These are phyloP conservation scores for Penicillium coprophilum DNA, from an alignment of 495 filamentous ascomycete species.

Conservation along the genomic window DNA sequence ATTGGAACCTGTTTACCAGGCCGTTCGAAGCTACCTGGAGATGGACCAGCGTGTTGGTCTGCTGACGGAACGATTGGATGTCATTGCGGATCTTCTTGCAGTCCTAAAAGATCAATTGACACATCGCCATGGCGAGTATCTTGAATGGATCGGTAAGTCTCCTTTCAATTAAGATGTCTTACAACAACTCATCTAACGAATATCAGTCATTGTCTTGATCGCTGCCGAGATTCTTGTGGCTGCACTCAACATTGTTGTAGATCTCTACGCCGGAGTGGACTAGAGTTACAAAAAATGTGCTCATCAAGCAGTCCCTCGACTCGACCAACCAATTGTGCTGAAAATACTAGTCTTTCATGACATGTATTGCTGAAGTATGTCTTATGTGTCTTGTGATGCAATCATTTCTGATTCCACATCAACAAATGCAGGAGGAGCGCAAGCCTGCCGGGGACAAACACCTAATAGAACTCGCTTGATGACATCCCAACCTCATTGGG, in stretches of 20 bases:
- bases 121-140: slow-evolving; percentile 91
- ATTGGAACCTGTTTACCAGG: slow-evolving; percentile 91
- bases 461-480: not conserved
- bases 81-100: slow-evolving; percentile 90
- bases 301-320: slow-evolving; percentile 77
- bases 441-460: not conserved
- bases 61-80: slow-evolving; percentile 84
- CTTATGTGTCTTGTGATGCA: not conserved
- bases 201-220: slow-evolving; percentile 85
- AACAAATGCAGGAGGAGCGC: not conserved
- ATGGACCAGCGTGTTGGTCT: slow-evolving; percentile 95
- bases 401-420: not conserved
- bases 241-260: slow-evolving; percentile 91
- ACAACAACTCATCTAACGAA: slow-evolving; percentile 12
- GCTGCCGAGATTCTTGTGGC: slow-evolving; percentile 95
- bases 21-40: slow-evolving; percentile 91
- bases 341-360: not conserved
- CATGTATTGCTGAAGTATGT: not conserved
- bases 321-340: not conserved
- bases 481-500: not conserved
- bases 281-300: slow-evolving; percentile 73
- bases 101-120: slow-evolving; percentile 96
- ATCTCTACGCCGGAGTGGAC: slow-evolving; percentile 83
- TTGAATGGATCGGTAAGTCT: slow-evolving; percentile 89
- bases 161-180: not conserved